Conservation (phyloP, 345 rosid species). For the Gossypium arboreum region DNA sequence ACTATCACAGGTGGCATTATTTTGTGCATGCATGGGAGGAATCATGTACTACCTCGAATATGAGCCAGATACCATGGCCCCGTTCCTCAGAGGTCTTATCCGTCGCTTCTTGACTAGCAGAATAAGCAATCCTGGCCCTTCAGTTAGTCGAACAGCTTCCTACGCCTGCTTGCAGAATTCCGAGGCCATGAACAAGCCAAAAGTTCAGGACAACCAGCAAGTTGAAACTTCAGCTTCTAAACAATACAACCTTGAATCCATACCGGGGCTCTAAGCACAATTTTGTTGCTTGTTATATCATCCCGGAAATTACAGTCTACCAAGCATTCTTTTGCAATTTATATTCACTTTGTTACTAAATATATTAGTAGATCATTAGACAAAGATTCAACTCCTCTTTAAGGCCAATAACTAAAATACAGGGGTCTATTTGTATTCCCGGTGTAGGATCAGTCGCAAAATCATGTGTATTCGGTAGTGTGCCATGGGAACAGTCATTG, state of each 20-base stretch:
- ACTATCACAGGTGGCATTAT: slow-evolving; percentile 72
- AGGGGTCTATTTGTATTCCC: slow-evolving; percentile 13
- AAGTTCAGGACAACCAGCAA: slow-evolving; percentile 46
- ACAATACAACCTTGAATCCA: slow-evolving; percentile 87
- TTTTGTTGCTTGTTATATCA: slow-evolving; percentile 12
- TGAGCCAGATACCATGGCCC: slow-evolving; percentile 96
- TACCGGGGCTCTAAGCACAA: slow-evolving; percentile 67
- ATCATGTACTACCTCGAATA: slow-evolving; percentile 91
- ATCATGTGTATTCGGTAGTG: neutral
- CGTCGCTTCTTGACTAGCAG: slow-evolving; percentile 94
- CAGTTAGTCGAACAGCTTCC: slow-evolving; percentile 54
- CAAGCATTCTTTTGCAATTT: slow-evolving; percentile 27
- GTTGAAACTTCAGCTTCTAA: slow-evolving; percentile 42
- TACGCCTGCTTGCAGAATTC: slow-evolving; percentile 61
- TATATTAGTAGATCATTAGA: slow-evolving; percentile 4
- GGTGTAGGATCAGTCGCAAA: neutral
- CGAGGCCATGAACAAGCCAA: slow-evolving; percentile 59
- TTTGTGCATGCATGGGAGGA: slow-evolving; percentile 99
- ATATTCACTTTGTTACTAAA: slow-evolving; percentile 5
- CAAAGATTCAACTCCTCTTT: neutral
- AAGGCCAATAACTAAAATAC: neutral
- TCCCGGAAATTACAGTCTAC: slow-evolving; percentile 12
- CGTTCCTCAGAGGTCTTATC: slow-evolving; percentile 83
- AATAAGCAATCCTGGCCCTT: slow-evolving; percentile 71
- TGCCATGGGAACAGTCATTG: neutral